Evolutionary conservation across 345 rosid genomes (phyloP).

Genomic region (Populus euphratica): DNA sequence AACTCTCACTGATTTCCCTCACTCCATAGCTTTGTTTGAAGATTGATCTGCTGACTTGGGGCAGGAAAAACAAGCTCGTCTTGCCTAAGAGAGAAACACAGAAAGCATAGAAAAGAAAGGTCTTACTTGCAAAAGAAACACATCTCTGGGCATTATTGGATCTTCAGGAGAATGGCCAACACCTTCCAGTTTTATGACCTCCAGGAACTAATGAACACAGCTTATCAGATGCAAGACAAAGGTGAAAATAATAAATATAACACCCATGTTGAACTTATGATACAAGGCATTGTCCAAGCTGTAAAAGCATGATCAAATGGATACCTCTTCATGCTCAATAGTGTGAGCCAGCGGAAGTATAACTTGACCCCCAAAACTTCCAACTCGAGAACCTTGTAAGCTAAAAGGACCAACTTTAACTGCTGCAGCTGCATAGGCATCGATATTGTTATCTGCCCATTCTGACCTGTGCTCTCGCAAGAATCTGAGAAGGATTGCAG

Average conservation of each 20-base stretch:
- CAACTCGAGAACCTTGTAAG: constrained; percentile 79
- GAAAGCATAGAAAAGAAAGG: neutral
- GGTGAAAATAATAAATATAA: neutral
- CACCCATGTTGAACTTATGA: neutral
- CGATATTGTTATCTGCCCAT: constrained; percentile 97
- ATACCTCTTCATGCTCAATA: constrained; percentile 93
- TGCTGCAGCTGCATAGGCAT: constrained; percentile 93
- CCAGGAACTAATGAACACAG: constrained; percentile 57
- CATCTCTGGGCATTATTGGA: constrained; percentile 78
- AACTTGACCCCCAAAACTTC: constrained; percentile 85
- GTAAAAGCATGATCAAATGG: neutral
- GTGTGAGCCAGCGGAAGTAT: constrained; percentile 97
- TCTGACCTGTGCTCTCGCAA: constrained; percentile 97
- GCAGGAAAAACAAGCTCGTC: neutral
- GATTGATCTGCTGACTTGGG: neutral
- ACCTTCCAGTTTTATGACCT: constrained; percentile 91
- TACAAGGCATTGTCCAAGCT: neutral
- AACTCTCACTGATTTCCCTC: neutral
- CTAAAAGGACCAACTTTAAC: constrained; percentile 90
- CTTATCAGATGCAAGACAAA: neutral
- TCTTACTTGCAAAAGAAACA: constrained; percentile 89
- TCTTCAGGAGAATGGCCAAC: constrained; percentile 88
- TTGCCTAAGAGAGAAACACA: neutral
- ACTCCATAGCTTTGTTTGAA: neutral
- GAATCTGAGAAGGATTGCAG: constrained; percentile 92